phyloP scores from a whole-genome alignment of 2,329 filamentous ascomycete genomes.

The Davidsoniella neocaledoniae region DNA sequence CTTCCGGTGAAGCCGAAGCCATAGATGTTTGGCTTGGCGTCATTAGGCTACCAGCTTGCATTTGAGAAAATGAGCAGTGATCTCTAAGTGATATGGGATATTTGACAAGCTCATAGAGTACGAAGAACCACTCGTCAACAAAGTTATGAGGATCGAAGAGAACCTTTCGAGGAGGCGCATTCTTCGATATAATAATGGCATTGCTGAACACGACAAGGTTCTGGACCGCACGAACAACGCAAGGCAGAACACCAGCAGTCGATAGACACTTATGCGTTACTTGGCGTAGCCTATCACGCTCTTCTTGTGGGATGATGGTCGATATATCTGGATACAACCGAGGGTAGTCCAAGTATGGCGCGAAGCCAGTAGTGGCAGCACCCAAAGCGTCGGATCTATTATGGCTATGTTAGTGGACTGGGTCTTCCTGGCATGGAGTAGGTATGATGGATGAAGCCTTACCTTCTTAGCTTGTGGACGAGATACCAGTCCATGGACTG shows the following conservation, averaged over 20 bases:
- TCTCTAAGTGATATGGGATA: slow-evolving; percentile 10
- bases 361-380: slow-evolving; percentile 7
- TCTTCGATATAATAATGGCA: slow-evolving; percentile 5
- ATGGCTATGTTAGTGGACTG: background rate
- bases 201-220: slow-evolving; percentile 8
- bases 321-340: slow-evolving; percentile 11
- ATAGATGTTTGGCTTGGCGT: background rate
- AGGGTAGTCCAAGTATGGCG: slow-evolving; percentile 11
- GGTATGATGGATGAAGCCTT: background rate
- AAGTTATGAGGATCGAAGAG: slow-evolving; percentile 10
- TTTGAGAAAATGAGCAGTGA: slow-evolving; percentile 11
- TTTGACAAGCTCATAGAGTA: slow-evolving; percentile 5
- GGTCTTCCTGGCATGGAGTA: background rate
- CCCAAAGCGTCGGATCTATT: slow-evolving; percentile 9
- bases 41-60: slow-evolving; percentile 5
- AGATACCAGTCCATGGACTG: slow-evolving; percentile 11
- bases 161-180: slow-evolving; percentile 5
- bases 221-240: slow-evolving; percentile 5
- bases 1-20: background rate
- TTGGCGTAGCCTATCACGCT: slow-evolving; percentile 1
- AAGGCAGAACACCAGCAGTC: slow-evolving; percentile 8
- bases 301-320: slow-evolving; percentile 1
- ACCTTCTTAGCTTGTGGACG: slow-evolving; percentile 11
- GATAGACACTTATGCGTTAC: slow-evolving; percentile 1
- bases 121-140: slow-evolving; percentile 11